phyloP scores from a whole-genome alignment of 441 rosid species.

The Viola pubescens region DNA sequence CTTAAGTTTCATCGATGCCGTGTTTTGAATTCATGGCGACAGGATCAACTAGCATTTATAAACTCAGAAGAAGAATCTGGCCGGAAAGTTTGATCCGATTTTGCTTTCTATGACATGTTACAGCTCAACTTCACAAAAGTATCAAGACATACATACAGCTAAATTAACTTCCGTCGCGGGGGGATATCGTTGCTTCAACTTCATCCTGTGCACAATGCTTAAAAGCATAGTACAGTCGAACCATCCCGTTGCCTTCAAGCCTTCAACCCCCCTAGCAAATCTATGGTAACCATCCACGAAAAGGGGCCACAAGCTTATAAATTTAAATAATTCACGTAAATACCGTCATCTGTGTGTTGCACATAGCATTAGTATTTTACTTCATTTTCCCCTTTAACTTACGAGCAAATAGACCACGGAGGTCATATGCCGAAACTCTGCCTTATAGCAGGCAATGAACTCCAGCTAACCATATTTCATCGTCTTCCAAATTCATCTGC shows the following conservation, averaged over 20 bases:
- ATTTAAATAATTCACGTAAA: no score
- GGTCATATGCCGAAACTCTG: background rate
- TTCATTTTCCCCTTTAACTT: constrained; percentile 1
- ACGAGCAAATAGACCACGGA: constrained; percentile 8
- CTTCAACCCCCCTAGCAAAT: no score
- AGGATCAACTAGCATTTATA: no score
- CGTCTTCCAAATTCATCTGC: constrained; percentile 11
- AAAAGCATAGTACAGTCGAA: no score
- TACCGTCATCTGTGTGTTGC: no score
- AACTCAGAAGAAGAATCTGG: no score
- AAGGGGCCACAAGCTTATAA: no score
- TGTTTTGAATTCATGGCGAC: no score
- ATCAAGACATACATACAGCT: background rate
- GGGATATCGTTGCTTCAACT: background rate
- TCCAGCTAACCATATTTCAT: constrained; percentile 9
- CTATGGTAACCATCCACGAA: no score
- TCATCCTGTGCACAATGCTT: background rate
- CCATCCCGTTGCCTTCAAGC: no score
- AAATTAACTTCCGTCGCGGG: background rate
- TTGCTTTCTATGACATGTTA: background rate
- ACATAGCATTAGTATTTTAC: constrained; percentile 7
- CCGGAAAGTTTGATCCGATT: no score
- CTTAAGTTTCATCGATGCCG: no score
- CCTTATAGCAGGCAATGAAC: constrained; percentile 1
- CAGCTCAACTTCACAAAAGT: background rate